Conservation (phyloP, 164 flowering plant genomes). For the Malania oleifera region DNA sequence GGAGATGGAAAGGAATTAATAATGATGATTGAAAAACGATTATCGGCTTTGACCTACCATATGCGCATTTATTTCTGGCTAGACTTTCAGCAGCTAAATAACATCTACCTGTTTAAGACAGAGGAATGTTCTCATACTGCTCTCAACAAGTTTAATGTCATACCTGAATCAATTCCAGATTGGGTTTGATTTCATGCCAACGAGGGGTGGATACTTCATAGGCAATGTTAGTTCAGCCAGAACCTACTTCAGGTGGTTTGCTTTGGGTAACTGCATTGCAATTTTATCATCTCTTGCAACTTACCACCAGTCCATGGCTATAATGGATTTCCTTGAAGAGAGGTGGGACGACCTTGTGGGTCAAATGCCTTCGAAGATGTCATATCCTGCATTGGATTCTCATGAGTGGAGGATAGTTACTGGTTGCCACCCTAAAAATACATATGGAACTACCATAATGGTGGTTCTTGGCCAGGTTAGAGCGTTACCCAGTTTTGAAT, state of each 20-base stretch:
- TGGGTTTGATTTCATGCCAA: conserved; percentile 18
- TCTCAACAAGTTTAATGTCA: conserved; percentile 14
- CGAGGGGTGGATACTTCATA: conserved; percentile 11
- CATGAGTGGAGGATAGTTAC: conserved; percentile 15
- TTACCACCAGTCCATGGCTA: conserved; percentile 11
- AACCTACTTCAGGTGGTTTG: conserved; percentile 14
- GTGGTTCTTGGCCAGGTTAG: conserved; percentile 19
- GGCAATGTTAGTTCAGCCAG: conserved; percentile 15
- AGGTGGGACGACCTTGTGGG: conserved; percentile 14
- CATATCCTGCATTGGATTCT: conserved; percentile 11
- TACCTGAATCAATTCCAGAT: conserved; percentile 14
- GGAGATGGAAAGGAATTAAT: conserved; percentile 7
- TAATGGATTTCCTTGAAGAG: conserved; percentile 14
- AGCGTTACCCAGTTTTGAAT: too few species aligned
- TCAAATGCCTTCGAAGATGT: conserved; percentile 11
- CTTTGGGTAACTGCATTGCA: conserved; percentile 13
- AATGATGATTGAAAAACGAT: conserved; percentile 5
- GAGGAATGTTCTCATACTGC: conserved; percentile 18
- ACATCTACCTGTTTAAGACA: conserved; percentile 13
- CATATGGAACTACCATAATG: conserved; percentile 16
- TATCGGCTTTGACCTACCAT: conserved; percentile 11
- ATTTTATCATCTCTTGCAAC: conserved; percentile 15
- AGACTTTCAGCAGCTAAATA: conserved; percentile 9
- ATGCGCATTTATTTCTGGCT: conserved; percentile 15
- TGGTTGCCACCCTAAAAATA: conserved; percentile 16